A percentile compares a stretch with the other conserved stretches of the same genome.
Conservation (phyloP, 78 protist species). For the Monocercomonoides exilis region DNA sequence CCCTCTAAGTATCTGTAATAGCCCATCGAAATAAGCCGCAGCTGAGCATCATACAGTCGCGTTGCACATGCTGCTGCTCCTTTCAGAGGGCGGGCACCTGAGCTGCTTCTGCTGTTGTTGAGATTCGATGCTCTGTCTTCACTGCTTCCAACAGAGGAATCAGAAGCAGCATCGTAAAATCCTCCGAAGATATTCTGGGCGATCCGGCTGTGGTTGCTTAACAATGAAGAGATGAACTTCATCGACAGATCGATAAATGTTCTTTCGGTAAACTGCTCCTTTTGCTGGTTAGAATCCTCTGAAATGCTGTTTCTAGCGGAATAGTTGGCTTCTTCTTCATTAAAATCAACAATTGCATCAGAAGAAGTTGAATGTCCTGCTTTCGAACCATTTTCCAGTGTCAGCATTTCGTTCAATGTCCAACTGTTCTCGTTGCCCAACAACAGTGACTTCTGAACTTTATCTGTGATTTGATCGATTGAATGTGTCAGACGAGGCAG, state of each 20-base stretch:
- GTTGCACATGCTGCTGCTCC: background rate
- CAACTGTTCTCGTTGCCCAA: background rate
- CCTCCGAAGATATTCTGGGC: background rate
- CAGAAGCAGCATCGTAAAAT: too few relatives aligned
- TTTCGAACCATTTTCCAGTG: too few relatives aligned
- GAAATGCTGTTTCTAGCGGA: background rate
- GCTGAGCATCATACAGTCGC: background rate
- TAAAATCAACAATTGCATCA: too few relatives aligned
- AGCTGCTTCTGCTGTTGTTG: too few relatives aligned
- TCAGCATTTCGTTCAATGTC: background rate
- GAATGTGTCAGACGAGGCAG: background rate
- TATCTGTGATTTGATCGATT: background rate
- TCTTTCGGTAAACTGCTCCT: too few relatives aligned
- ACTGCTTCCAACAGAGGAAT: too few relatives aligned
- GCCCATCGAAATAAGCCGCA: background rate
- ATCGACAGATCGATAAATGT: background rate
- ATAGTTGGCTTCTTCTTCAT: background rate
- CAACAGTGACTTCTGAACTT: background rate
- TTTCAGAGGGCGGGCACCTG: too few relatives aligned
- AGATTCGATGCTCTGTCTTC: too few relatives aligned
- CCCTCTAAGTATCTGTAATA: background rate
- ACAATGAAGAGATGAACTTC: background rate
- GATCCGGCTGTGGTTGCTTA: background rate
- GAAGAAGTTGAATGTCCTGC: too few relatives aligned
- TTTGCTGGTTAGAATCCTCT: background rate